phyloP scores from a whole-genome alignment of 192 early-diverging fungal genomes.

The Linnemannia elongata region DNA sequence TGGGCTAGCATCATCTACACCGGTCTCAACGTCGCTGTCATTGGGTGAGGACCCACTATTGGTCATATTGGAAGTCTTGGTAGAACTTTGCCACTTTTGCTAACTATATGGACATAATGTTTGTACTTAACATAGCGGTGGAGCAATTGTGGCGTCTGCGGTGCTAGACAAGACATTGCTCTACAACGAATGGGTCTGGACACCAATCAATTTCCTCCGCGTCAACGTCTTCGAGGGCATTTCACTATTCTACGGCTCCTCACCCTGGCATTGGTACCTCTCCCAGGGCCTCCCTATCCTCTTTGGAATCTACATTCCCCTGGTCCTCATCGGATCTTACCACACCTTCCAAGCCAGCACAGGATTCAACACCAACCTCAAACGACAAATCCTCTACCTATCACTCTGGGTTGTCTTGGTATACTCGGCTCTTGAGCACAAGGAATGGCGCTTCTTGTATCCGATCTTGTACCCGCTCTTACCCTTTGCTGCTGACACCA shows the following conservation, averaged over 20 bases:
- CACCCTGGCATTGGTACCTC: slow-evolving; percentile 94
- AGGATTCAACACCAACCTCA: slow-evolving; percentile 23
- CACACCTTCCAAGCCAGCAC: slow-evolving; percentile 22
- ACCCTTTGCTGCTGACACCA: slow-evolving; percentile 59
- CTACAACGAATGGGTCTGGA: slow-evolving; percentile 80
- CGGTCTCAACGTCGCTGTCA: slow-evolving; percentile 41
- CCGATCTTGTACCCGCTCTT: slow-evolving; percentile 81
- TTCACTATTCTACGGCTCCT: slow-evolving; percentile 92
- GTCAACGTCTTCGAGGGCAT: slow-evolving; percentile 88
- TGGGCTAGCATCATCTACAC: slow-evolving; percentile 27
- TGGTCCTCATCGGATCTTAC: slow-evolving; percentile 69
- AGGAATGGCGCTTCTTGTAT: slow-evolving; percentile 96
- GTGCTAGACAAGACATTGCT: slow-evolving; percentile 73
- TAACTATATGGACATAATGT: too few relatives aligned
- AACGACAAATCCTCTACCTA: slow-evolving; percentile 52
- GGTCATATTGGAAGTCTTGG: background rate
- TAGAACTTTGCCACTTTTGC: too few relatives aligned
- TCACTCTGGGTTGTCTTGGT: slow-evolving; percentile 65
- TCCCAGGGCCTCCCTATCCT: slow-evolving; percentile 85
- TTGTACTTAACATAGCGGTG: slow-evolving; percentile 26
- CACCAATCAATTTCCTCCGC: slow-evolving; percentile 83
- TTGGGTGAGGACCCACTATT: slow-evolving; percentile 58
- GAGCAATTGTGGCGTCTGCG: slow-evolving; percentile 64
- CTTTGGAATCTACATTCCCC: slow-evolving; percentile 80
- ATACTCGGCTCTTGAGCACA: slow-evolving; percentile 89